A percentile compares a stretch with the other conserved stretches of the same genome.
Evolutionary conservation across 2,329 filamentous ascomycete species (phyloP).

Genomic region (Purpureocillium takamizusanense): DNA sequence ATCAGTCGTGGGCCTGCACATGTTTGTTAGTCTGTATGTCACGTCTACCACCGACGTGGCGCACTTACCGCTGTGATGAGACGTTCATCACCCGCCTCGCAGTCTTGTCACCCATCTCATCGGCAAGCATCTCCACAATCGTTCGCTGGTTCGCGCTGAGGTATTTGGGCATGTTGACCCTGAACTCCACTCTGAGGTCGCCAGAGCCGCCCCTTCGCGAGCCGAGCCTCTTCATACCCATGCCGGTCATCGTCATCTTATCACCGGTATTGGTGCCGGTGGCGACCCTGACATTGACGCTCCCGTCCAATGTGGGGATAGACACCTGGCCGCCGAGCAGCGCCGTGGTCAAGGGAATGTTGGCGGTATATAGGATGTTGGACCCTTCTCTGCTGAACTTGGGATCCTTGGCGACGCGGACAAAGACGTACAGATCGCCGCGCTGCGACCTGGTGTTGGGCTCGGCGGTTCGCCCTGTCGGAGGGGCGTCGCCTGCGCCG

Average conservation of each 20-base stretch:
- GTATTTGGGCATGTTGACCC: slow-evolving; percentile 91
- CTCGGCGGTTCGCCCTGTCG: slow-evolving; percentile 60
- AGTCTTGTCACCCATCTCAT: slow-evolving; percentile 89
- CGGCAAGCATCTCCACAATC: slow-evolving; percentile 89
- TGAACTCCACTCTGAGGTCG: slow-evolving; percentile 89
- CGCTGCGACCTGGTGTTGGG: slow-evolving; percentile 56
- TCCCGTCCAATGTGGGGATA: slow-evolving; percentile 82
- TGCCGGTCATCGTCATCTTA: slow-evolving; percentile 76
- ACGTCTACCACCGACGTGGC: neutral
- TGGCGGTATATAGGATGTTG: slow-evolving; percentile 87
- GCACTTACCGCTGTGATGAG: slow-evolving; percentile 20
- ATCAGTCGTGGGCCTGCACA: slow-evolving; percentile 4
- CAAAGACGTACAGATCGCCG: slow-evolving; percentile 86
- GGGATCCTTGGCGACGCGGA: slow-evolving; percentile 79
- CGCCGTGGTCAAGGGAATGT: slow-evolving; percentile 86
- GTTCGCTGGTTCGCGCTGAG: slow-evolving; percentile 84
- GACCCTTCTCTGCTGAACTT: slow-evolving; percentile 83
- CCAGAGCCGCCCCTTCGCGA: slow-evolving; percentile 59
- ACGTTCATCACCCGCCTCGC: slow-evolving; percentile 91
- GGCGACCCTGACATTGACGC: slow-evolving; percentile 82
- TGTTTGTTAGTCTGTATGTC: slow-evolving; percentile 3
- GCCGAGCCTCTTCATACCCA: slow-evolving; percentile 86
- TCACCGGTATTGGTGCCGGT: slow-evolving; percentile 92
- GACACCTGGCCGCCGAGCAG: slow-evolving; percentile 83
- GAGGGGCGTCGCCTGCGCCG: slow-evolving; percentile 79